Evolutionary conservation across 169 alveolate genomes (phyloP).

Genomic region (Eimeria nieschulzi): DNA sequence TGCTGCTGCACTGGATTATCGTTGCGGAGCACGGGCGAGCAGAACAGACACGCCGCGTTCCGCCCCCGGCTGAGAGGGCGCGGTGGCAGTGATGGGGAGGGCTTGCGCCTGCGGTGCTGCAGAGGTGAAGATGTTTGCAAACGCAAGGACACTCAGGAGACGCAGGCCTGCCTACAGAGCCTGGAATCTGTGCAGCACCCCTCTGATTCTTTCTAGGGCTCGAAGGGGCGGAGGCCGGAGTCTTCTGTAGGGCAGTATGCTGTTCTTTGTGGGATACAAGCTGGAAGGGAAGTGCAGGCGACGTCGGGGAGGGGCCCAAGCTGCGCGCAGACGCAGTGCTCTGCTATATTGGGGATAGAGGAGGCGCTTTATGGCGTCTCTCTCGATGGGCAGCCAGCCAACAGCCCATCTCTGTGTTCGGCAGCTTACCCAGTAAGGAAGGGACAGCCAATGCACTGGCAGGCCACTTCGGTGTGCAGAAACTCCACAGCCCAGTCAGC

Average conservation of each 20-base stretch:
- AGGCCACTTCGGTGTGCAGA: slow-evolving; percentile 63
- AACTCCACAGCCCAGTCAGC: slow-evolving; percentile 68
- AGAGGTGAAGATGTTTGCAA: neutral
- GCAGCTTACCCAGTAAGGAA: slow-evolving; percentile 1
- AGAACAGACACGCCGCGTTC: slow-evolving; percentile 31
- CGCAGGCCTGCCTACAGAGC: no score
- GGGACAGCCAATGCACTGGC: slow-evolving; percentile 13
- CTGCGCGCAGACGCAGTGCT: neutral
- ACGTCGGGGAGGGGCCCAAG: neutral
- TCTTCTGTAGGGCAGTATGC: slow-evolving; percentile 5
- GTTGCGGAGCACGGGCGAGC: slow-evolving; percentile 37
- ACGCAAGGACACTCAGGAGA: no score
- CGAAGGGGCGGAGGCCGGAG: neutral
- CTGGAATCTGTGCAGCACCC: no score
- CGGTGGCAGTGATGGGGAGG: neutral
- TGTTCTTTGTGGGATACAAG: neutral
- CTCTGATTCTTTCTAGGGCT: slow-evolving; percentile 1
- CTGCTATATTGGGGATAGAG: no score
- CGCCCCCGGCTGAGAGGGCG: slow-evolving; percentile 42
- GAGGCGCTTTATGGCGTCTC: no score
- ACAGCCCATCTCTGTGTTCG: neutral
- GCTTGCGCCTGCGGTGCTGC: neutral
- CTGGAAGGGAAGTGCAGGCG: neutral
- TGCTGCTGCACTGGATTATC: neutral
- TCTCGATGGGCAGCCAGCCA: no score